Evolutionary conservation across 805 yeast genomes (phyloP).

Genomic region (Ogataea trehaloabstinens): DNA sequence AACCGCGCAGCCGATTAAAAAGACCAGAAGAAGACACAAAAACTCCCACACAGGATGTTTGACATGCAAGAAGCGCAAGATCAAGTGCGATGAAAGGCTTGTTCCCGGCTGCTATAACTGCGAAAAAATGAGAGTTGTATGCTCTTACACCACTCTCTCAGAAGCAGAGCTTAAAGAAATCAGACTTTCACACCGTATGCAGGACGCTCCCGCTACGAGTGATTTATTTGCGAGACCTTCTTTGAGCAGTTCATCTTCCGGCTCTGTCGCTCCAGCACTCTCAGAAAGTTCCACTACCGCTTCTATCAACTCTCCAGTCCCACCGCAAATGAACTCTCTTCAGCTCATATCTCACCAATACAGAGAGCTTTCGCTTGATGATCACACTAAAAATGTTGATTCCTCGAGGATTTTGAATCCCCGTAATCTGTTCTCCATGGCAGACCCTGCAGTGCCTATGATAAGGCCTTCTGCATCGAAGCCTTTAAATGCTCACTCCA

Average conservation of each 20-base stretch:
- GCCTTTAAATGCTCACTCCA: conserved; percentile 22
- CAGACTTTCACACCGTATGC: background rate
- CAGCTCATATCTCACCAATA: background rate
- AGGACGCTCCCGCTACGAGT: background rate
- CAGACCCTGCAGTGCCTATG: background rate
- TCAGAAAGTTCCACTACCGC: background rate
- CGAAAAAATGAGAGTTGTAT: conserved; percentile 41
- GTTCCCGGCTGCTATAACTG: conserved; percentile 61
- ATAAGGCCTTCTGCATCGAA: conserved; percentile 5
- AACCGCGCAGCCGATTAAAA: conserved; percentile 23
- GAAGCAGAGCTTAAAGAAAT: conserved; percentile 10
- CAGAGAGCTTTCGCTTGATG: background rate
- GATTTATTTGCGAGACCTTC: background rate
- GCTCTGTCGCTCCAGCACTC: background rate
- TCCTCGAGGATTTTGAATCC: background rate
- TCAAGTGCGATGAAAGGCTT: conserved; percentile 59
- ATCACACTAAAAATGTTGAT: background rate
- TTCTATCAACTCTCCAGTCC: background rate
- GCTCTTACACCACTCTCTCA: conserved; percentile 41
- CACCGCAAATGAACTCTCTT: background rate
- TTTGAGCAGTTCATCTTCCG: conserved; percentile 1
- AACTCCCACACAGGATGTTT: conserved; percentile 77
- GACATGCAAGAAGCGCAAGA: conserved; percentile 59
- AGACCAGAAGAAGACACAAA: conserved; percentile 58
- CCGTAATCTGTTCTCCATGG: background rate